Evolutionary conservation across 768 basidiomycete genomes (phyloP).

Genomic region (Collybia sp.): DNA sequence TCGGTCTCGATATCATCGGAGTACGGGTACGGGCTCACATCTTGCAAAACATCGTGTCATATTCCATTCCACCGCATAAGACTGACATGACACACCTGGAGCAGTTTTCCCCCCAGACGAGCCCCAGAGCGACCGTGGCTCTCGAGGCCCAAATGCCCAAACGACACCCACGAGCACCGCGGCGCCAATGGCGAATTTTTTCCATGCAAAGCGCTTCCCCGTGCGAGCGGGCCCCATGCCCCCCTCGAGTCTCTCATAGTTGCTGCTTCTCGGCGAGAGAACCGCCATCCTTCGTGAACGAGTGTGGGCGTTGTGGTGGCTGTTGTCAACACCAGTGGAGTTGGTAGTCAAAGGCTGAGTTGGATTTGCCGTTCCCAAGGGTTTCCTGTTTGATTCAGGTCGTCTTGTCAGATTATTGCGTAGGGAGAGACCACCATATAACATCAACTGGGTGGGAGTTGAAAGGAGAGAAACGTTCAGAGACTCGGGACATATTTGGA

Average conservation of each 20-base stretch:
- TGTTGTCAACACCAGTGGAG: not conserved
- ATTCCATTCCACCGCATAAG: no score
- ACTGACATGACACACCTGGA: no score
- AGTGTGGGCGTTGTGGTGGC: not conserved
- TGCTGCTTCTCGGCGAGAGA: slow-evolving; percentile 32
- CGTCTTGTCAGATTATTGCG: no score
- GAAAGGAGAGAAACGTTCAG: no score
- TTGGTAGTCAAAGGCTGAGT: not conserved
- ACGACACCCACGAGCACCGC: slow-evolving; percentile 52
- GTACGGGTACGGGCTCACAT: not conserved
- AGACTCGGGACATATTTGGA: no score
- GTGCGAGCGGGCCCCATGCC: slow-evolving; percentile 48
- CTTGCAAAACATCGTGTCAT: no score
- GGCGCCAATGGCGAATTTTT: slow-evolving; percentile 60
- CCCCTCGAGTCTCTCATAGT: slow-evolving; percentile 59
- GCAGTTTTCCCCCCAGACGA: no score
- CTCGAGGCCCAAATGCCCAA: slow-evolving; percentile 59
- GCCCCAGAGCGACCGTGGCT: slow-evolving; percentile 17
- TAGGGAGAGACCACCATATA: no score
- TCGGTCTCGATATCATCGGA: not conserved
- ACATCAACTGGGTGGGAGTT: no score
- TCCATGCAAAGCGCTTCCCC: slow-evolving; percentile 47
- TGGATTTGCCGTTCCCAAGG: no score
- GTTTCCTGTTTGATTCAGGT: no score
- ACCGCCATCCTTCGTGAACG: slow-evolving; percentile 8